Conservation (phyloP, 2,329 filamentous ascomycete genomes). For the Trichothecium roseum region DNA sequence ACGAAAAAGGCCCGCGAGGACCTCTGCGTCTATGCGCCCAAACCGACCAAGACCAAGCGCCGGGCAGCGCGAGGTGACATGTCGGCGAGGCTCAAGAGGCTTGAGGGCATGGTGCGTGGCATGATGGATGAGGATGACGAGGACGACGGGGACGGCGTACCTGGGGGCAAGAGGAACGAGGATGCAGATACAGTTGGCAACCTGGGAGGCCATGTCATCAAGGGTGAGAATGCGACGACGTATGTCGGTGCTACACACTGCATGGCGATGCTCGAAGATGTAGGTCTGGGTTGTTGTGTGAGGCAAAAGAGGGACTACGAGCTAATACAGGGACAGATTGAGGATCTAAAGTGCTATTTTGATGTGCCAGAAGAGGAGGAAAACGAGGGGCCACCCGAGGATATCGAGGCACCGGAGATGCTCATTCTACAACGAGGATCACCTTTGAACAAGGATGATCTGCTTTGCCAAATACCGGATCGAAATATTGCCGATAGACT, state of each 20-base stretch:
- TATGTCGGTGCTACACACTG: conserved; percentile 52
- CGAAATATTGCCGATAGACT: conserved; percentile 36
- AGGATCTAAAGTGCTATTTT: conserved; percentile 49
- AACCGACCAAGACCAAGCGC: conserved; percentile 3
- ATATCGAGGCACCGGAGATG: conserved; percentile 28
- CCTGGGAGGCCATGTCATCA: not conserved
- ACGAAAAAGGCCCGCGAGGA: conserved; percentile 2
- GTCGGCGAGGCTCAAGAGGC: conserved; percentile 9
- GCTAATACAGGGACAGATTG: conserved; percentile 31
- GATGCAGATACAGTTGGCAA: not conserved
- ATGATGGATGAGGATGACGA: conserved; percentile 9
- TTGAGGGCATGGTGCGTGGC: conserved; percentile 13
- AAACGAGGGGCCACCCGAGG: conserved; percentile 20
- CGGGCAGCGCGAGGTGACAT: conserved; percentile 1
- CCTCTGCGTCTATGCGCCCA: conserved; percentile 7
- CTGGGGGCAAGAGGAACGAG: conserved; percentile 5
- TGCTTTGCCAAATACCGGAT: conserved; percentile 37
- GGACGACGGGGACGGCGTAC: conserved; percentile 11
- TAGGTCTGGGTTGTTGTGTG: conserved; percentile 18
- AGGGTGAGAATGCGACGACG: not conserved
- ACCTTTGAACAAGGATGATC: conserved; percentile 28
- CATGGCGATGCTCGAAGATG: conserved; percentile 50
- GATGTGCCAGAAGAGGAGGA: conserved; percentile 31
- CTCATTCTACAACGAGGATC: conserved; percentile 18
- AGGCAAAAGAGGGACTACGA: not conserved